Conservation (phyloP, 441 rosid genomes). For the Corymbia calophylla region DNA sequence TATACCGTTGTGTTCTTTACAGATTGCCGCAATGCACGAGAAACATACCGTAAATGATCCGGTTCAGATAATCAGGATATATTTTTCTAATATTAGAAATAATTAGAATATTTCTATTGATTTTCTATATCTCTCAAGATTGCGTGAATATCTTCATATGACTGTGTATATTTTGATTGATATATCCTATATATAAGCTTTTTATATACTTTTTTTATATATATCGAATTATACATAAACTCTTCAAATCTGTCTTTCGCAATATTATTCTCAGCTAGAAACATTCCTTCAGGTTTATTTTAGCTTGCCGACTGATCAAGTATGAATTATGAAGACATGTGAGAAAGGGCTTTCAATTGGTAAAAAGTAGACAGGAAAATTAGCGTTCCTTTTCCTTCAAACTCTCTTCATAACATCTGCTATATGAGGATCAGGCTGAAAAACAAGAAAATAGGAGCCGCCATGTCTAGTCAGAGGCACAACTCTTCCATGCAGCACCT, state of each 20-base stretch:
- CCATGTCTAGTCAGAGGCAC: constrained; percentile 31
- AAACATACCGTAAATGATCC: neutral
- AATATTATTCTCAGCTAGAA: too few species aligned
- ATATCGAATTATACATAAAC: too few species aligned
- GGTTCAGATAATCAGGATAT: neutral
- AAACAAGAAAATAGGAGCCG: neutral
- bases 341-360: neutral
- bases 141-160: neutral
- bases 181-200: too few species aligned
- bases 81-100: neutral
- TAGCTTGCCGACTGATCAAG: neutral
- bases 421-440: neutral
- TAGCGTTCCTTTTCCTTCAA: neutral
- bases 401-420: constrained; percentile 22
- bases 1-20: neutral
- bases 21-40: neutral
- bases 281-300: neutral
- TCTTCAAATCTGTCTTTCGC: neutral
- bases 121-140: too few species aligned
- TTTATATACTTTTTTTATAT: too few species aligned
- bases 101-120: too few species aligned
- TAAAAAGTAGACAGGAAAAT: neutral
- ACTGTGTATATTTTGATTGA: too few species aligned
- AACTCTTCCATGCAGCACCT: constrained; percentile 42
- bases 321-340: neutral